Evolutionary conservation across 352 stramenopile genomes (phyloP).

Genomic region (Saprolegnia diclina): DNA sequence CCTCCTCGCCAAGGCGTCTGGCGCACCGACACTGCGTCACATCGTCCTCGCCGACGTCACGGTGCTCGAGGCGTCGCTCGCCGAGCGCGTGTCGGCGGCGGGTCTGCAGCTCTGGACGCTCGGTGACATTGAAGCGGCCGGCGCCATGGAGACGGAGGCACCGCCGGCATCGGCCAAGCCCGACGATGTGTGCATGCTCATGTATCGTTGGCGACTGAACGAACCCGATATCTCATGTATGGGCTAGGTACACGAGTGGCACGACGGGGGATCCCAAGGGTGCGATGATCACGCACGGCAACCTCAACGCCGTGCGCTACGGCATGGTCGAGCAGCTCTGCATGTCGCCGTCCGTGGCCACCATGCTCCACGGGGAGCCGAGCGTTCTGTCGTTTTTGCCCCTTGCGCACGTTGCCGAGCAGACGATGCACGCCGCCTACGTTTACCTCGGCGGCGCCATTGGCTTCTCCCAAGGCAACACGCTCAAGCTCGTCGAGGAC

Average conservation of each 20-base stretch:
- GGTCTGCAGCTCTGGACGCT: background rate
- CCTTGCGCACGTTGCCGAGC: constrained; percentile 92
- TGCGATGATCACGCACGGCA: constrained; percentile 46
- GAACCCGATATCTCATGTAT: no score
- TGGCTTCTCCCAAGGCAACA: constrained; percentile 91
- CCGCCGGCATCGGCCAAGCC: no score
- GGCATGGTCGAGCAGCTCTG: background rate
- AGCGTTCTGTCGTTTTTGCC: constrained; percentile 92
- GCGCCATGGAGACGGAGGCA: background rate
- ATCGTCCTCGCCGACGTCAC: constrained; percentile 6
- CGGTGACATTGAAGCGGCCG: background rate
- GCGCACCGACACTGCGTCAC: background rate
- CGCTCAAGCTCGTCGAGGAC: constrained; percentile 90
- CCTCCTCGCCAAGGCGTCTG: constrained; percentile 24
- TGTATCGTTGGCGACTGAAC: no score
- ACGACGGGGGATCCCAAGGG: constrained; percentile 49
- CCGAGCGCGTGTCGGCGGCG: background rate
- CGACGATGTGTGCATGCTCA: background rate
- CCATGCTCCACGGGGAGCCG: constrained; percentile 35
- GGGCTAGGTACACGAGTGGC: constrained; percentile 47
- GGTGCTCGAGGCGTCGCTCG: background rate
- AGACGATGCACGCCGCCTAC: constrained; percentile 48
- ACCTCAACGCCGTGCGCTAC: constrained; percentile 29
- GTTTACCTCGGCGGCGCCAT: constrained; percentile 76
- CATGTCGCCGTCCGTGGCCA: background rate